Conservation (phyloP, 2,329 filamentous ascomycete species). For the Ramichloridium luteum region DNA sequence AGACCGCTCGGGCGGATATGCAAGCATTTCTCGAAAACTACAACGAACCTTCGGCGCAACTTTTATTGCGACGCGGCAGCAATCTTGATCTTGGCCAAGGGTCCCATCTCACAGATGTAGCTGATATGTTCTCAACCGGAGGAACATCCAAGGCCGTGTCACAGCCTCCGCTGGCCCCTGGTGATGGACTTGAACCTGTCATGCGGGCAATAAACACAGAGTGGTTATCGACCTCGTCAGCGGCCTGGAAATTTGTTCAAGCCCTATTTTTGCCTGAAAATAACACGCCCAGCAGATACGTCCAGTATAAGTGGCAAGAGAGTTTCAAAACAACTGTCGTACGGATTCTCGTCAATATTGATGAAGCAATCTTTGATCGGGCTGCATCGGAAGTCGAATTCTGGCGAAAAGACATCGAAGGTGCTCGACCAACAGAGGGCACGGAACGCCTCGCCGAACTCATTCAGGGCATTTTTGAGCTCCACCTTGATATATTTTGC, state of each 20-base stretch:
- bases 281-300: constrained; percentile 32
- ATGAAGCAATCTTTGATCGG: constrained; percentile 38
- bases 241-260: constrained; percentile 43
- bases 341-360: constrained; percentile 40
- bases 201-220: constrained; percentile 33
- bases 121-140: constrained; percentile 8
- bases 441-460: constrained; percentile 34
- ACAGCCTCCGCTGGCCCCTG: constrained; percentile 11
- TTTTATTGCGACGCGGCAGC: constrained; percentile 18
- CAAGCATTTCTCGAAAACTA: constrained; percentile 18
- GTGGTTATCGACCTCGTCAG: constrained; percentile 39
- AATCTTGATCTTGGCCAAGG: constrained; percentile 15
- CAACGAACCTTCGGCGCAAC: constrained; percentile 18
- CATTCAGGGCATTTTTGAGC: constrained; percentile 50
- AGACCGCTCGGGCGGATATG: constrained; percentile 15
- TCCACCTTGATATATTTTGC: constrained; percentile 55
- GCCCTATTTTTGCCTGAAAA: constrained; percentile 35
- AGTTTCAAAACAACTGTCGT: constrained; percentile 43
- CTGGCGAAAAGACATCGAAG: constrained; percentile 1
- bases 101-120: constrained; percentile 6
- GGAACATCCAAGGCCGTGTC: constrained; percentile 8
- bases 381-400: constrained; percentile 7
- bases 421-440: too few relatives aligned
- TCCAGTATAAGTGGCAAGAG: constrained; percentile 42
- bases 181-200: constrained; percentile 30